Conservation (phyloP, 305 asterid species). For the Nicotiana rustica region DNA sequence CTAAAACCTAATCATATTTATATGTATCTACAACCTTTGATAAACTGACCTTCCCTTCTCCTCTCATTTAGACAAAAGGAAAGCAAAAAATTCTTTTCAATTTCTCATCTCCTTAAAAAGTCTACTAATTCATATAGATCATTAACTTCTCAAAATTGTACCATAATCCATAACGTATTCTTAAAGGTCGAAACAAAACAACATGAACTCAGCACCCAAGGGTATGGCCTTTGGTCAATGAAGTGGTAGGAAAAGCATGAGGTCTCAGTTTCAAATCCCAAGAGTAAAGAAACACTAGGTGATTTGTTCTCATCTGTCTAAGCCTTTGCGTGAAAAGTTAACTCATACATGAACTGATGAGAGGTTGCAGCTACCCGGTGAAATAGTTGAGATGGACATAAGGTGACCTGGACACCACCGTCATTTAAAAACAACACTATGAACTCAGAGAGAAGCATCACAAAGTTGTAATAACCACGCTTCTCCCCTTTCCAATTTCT, state of each 20-base stretch:
- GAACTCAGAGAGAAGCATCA: not conserved
- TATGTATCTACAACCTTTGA: not conserved
- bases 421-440: not conserved
- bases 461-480: conserved; percentile 3
- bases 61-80: not conserved
- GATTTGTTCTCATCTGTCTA: no score
- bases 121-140: conserved; percentile 4
- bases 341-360: no score
- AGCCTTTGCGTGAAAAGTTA: no score
- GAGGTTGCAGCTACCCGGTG: no score
- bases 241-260: no score
- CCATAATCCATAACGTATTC: not conserved
- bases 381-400: no score
- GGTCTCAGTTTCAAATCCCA: no score
- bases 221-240: no score
- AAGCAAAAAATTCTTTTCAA: not conserved
- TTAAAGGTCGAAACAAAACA: not conserved
- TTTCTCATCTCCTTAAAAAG: not conserved
- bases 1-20: not conserved
- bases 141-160: not conserved
- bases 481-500: not conserved
- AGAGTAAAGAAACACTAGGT: no score
- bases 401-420: no score
- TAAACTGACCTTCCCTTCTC: not conserved
- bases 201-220: not conserved